phyloP scores from a whole-genome alignment of 306 rosid species.

The Vigna reflexopilosa region DNA sequence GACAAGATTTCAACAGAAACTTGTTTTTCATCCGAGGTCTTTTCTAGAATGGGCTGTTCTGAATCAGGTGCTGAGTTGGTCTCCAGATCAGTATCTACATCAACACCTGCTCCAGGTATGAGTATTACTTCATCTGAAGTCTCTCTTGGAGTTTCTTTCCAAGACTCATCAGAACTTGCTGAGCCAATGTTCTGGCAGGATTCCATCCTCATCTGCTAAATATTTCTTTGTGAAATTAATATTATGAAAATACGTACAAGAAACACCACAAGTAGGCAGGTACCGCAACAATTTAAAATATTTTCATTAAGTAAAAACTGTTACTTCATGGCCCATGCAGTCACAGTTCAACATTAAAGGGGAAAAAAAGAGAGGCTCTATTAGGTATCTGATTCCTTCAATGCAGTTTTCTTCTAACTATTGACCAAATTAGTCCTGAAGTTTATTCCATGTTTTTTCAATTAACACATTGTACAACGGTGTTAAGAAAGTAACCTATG shows the following conservation, averaged over 20 bases:
- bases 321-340: background rate
- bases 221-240: constrained; percentile 38
- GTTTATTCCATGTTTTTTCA: constrained; percentile 7
- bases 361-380: background rate
- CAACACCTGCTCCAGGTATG: constrained; percentile 46
- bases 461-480: constrained; percentile 3
- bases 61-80: constrained; percentile 50
- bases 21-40: constrained; percentile 52
- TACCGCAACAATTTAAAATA: constrained; percentile 14
- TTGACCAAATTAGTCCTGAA: constrained; percentile 15
- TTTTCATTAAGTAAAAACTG: no score
- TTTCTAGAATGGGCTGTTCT: constrained; percentile 53
- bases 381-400: constrained; percentile 2
- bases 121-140: constrained; percentile 64
- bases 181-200: constrained; percentile 52
- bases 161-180: constrained; percentile 64
- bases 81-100: constrained; percentile 56
- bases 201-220: constrained; percentile 68
- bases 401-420: constrained; percentile 1
- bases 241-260: constrained; percentile 17
- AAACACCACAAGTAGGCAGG: constrained; percentile 1
- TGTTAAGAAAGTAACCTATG: background rate
- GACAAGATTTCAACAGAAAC: constrained; percentile 49
- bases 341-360: background rate
- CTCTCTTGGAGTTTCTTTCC: constrained; percentile 69